Percentiles rank a stretch among this genome's conserved stretches.
Evolutionary conservation across 768 basidiomycete genomes (phyloP).

Genomic region (Boletus reticulatus): DNA sequence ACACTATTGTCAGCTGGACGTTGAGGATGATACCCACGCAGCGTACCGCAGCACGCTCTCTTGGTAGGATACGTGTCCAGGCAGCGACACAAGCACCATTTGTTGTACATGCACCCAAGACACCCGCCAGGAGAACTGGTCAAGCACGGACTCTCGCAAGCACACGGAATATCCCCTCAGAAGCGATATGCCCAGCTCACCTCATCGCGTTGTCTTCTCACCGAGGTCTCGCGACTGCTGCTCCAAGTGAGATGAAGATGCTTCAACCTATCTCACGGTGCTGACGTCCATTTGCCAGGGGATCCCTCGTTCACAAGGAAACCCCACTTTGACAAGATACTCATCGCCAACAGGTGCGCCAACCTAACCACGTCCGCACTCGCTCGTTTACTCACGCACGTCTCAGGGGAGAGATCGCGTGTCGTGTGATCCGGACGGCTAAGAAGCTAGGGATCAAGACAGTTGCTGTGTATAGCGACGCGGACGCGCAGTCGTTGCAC

Average conservation of each 20-base stretch:
- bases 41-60: constrained; percentile 25
- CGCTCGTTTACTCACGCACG: neutral
- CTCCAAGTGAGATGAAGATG: constrained; percentile 13
- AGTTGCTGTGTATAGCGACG: constrained; percentile 90
- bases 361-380: no score
- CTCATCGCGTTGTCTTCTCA: neutral
- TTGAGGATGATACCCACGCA: constrained; percentile 31
- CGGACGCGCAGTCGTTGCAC: constrained; percentile 77
- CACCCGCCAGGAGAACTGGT: constrained; percentile 3
- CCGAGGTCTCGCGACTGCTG: constrained; percentile 18
- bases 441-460: constrained; percentile 86
- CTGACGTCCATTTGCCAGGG: constrained; percentile 1
- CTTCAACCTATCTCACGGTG: neutral
- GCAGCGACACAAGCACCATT: constrained; percentile 5
- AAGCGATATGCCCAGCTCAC: neutral
- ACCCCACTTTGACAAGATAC: constrained; percentile 85
- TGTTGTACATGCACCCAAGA: constrained; percentile 5
- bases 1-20: neutral
- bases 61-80: constrained; percentile 20
- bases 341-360: constrained; percentile 79
- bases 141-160: constrained; percentile 5
- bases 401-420: constrained; percentile 89
- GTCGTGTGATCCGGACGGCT: constrained; percentile 90
- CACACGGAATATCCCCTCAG: neutral
- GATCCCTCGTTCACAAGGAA: constrained; percentile 18